These are phyloP conservation scores for Diaporthe batatas DNA, from an alignment of 2,329 filamentous ascomycete genomes.

Conservation along the genomic window DNA sequence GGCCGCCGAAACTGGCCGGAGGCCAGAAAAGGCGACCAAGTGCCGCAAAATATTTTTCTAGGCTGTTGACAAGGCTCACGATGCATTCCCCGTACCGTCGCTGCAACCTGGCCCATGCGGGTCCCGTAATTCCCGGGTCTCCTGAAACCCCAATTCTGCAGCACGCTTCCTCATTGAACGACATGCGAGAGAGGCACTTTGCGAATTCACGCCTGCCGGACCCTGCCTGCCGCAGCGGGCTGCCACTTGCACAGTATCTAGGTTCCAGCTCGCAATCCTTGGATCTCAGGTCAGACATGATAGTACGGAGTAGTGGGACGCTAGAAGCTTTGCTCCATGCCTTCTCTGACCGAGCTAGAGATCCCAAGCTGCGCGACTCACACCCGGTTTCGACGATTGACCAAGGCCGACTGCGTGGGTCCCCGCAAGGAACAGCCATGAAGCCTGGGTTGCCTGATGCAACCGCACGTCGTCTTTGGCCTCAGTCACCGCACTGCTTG, in stretches of 20 bases:
- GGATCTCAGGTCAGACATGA: background rate
- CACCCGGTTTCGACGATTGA: slow-evolving; percentile 6
- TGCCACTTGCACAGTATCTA: background rate
- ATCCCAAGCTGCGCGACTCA: background rate
- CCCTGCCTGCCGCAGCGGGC: slow-evolving; percentile 20
- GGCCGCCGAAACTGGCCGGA: slow-evolving; percentile 24
- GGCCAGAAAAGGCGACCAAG: slow-evolving; percentile 32
- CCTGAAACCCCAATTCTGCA: slow-evolving; percentile 13
- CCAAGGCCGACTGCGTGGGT: slow-evolving; percentile 31
- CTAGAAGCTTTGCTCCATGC: background rate
- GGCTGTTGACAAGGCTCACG: slow-evolving; percentile 37
- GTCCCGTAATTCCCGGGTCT: slow-evolving; percentile 2
- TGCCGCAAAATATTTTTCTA: slow-evolving; percentile 34
- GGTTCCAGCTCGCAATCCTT: background rate
- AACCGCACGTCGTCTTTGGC: slow-evolving; percentile 20
- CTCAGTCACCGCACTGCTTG: slow-evolving; percentile 17
- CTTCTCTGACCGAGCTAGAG: background rate
- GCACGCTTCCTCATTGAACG: slow-evolving; percentile 14
- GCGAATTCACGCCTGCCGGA: background rate
- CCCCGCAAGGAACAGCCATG: slow-evolving; percentile 11
- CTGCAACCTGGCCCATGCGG: background rate
- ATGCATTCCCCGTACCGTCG: slow-evolving; percentile 12
- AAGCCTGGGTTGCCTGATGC: slow-evolving; percentile 29
- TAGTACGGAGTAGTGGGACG: background rate
- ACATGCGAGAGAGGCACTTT: slow-evolving; percentile 7